Evolutionary conservation across 345 rosid genomes (phyloP), one percentile per base, ranked within the genome.

Genomic region (Salix purpurea): DNA sequence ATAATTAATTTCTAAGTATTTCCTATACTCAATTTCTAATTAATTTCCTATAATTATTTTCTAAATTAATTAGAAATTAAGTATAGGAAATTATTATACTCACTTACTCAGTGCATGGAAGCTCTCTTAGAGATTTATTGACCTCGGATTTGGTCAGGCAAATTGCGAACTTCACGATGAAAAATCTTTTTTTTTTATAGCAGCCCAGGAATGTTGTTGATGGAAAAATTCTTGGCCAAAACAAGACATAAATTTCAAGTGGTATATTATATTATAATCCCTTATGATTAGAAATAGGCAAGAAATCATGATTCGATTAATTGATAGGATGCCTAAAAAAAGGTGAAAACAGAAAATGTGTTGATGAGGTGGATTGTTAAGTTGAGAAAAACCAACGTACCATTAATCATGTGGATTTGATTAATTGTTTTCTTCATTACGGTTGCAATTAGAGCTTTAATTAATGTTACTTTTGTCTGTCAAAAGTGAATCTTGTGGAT

Each of bases 261-360:
- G 48, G 13, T 11, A 44, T 19, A n/a, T 74, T 26, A 40, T 40
- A 40, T 40, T n/a, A 4, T 56, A 42, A 44, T 30, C 7, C 13
- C 19, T 30, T 72, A 62, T 18, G 6, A 16, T 58, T 37, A 36
- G 16, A 48, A 34, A 67, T 67, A 50, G 77, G 65, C 12, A 52
- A 24, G 24, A 52, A 52, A 67, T 42, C 66, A 75, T 36, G 62
- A 46, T 24, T 65, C 37, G 37, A 67, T 75, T 24, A 74, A 65
- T 66, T 44, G 21, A 65, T 4, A 2, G 0, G 5, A 19, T 5
- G 8, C 5, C 52, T 46, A 15, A 32, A 42, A 24, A 7, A 15
- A 34, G 12, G 6, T 36, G 23, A 36, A 67, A 12, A 28, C 5
- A 14, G 46, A 42, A 11, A 42, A 42, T 42, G 14, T 42, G 12